Evolutionary conservation across 2,329 filamentous ascomycete genomes (phyloP).

Genomic region (Gnomoniopsis smithogilvyi): DNA sequence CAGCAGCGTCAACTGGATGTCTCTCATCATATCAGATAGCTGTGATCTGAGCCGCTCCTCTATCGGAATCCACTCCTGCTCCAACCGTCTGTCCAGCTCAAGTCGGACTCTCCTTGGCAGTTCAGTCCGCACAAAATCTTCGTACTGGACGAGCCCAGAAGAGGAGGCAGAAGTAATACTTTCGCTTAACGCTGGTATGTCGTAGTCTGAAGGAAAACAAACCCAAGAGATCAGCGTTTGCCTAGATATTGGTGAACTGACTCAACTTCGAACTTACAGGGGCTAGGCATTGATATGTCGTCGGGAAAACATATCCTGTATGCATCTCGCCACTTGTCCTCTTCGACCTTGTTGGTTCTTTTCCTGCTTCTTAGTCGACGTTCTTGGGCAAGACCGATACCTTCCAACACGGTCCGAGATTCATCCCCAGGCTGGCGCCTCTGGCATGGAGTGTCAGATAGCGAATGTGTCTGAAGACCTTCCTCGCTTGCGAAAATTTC

Average conservation of each 20-base stretch:
- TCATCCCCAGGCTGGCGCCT: not conserved
- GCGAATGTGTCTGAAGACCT: constrained; percentile 13
- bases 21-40: constrained; percentile 18
- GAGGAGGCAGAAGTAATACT: not conserved
- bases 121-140: constrained; percentile 15
- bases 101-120: constrained; percentile 15
- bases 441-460: constrained; percentile 8
- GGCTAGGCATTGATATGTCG: constrained; percentile 11
- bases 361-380: constrained; percentile 10
- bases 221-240: not conserved
- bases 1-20: constrained; percentile 17
- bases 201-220: not conserved
- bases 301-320: constrained; percentile 19
- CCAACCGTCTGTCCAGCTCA: constrained; percentile 17
- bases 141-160: constrained; percentile 14
- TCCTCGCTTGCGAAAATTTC: constrained; percentile 11
- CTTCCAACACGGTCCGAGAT: constrained; percentile 2
- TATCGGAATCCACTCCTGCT: constrained; percentile 12
- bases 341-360: constrained; percentile 13
- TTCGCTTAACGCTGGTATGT: not conserved
- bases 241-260: not conserved
- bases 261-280: constrained; percentile 2
- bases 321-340: constrained; percentile 17
- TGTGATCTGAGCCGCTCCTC: constrained; percentile 17
- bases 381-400: constrained; percentile 15